Evolutionary conservation across 306 rosid species (phyloP).

Genomic region (Rosa lucieae): DNA sequence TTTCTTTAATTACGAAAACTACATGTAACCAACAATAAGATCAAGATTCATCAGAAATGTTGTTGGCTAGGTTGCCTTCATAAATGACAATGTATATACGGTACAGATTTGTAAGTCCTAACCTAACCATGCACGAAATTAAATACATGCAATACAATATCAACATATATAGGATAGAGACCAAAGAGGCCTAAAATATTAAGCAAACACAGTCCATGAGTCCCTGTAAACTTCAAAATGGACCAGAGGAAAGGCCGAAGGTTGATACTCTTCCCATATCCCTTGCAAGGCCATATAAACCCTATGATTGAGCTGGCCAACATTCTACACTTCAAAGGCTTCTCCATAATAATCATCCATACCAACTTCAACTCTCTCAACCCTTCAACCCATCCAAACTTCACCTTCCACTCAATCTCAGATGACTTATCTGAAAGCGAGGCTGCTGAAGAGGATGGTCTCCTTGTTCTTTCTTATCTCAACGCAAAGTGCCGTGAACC

Average conservation of each 20-base stretch:
- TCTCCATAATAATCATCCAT: conserved; percentile 37
- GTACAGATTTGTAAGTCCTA: not conserved
- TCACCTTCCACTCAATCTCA: conserved; percentile 39
- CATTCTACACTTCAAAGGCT: conserved; percentile 45
- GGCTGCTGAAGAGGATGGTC: conserved; percentile 14
- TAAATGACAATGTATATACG: not conserved
- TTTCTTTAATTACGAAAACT: not conserved
- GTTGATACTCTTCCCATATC: conserved; percentile 45
- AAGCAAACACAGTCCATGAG: not conserved
- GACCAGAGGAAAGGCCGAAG: conserved; percentile 30
- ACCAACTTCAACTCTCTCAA: conserved; percentile 44
- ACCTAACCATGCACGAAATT: too few relatives aligned
- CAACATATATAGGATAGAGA: too few relatives aligned
- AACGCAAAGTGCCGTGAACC: conserved; percentile 27
- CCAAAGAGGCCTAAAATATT: too few relatives aligned
- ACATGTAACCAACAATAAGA: not conserved
- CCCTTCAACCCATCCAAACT: conserved; percentile 44
- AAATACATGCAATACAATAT: too few relatives aligned
- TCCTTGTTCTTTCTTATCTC: conserved; percentile 9
- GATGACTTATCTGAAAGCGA: conserved; percentile 21
- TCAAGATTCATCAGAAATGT: not conserved
- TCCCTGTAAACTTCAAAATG: not conserved
- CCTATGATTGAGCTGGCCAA: conserved; percentile 38
- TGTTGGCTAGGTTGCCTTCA: not conserved
- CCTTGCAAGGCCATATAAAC: conserved; percentile 49